Percentiles rank a stretch among this genome's conserved stretches.
phyloP scores from a whole-genome alignment of 1,139 yeast genomes.

The Petasospora rhodanensis region DNA sequence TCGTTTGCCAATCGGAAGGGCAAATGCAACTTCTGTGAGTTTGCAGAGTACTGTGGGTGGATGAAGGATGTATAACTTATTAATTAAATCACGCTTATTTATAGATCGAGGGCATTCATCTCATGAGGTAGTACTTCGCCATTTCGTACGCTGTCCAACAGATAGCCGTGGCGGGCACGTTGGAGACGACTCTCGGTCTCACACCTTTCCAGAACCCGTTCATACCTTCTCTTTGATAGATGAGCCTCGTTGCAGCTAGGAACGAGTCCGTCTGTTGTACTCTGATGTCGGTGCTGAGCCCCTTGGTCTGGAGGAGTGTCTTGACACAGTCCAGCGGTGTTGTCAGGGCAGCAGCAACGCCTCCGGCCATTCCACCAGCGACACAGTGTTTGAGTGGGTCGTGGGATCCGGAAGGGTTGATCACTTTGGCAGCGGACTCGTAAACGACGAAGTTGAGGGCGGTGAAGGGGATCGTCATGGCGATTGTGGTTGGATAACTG shows the following conservation, averaged over 20 bases:
- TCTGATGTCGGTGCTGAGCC: conserved; percentile 37
- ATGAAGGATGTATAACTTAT: conserved; percentile 4
- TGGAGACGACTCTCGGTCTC: conserved; percentile 86
- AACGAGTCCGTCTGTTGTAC: conserved; percentile 66
- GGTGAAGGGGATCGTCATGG: conserved; percentile 93
- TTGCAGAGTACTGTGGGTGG: conserved; percentile 10
- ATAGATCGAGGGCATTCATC: too few species aligned
- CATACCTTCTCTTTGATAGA: conserved; percentile 62
- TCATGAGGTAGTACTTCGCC: conserved; percentile 54
- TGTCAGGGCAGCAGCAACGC: conserved; percentile 91
- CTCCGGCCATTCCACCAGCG: conserved; percentile 95
- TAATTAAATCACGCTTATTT: too few species aligned
- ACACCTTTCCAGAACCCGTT: conserved; percentile 77
- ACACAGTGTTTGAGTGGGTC: conserved; percentile 91
- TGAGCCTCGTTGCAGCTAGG: conserved; percentile 61
- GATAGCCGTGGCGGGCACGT: conserved; percentile 95
- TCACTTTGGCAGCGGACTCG: conserved; percentile 69
- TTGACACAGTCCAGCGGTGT: conserved; percentile 95
- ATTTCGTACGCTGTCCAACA: conserved; percentile 98
- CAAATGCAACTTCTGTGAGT: conserved; percentile 11
- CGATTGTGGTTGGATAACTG: conserved; percentile 91
- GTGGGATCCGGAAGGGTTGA: conserved; percentile 75
- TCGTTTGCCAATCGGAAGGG: conserved; percentile 6
- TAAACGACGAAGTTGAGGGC: conserved; percentile 92
- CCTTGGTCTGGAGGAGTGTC: conserved; percentile 69